Evolutionary conservation across 2,329 filamentous ascomycete genomes (phyloP), one percentile per base, ranked within the genome.

Genomic region (Phyllosticta citriasiana): DNA sequence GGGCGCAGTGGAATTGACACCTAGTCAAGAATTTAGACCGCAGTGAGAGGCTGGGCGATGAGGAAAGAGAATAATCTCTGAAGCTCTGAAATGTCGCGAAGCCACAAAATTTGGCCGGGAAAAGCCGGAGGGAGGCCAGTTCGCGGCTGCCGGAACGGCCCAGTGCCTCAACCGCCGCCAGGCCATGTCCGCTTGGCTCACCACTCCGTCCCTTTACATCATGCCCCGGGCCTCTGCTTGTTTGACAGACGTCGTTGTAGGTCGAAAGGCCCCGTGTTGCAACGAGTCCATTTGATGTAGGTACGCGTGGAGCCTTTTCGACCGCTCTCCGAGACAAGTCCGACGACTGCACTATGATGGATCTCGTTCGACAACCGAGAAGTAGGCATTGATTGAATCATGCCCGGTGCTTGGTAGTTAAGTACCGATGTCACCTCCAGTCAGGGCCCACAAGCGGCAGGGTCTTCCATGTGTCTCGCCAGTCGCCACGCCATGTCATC

Each of bases 1-100:
- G 73, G 73, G 67, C 40, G 66, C 61, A 47, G 51, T 53, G 59
- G 54, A 30, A 30, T 55, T 60, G 57, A 40, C 2, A 24, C 58
- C 58, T 53, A 4, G 27, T 47, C 40, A 47, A 47, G 40, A n/a
- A 47, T 47, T 47, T 16, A n/a, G 40, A 47, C 40, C n/a, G 14
- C 40, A 16, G 40, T 47, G 40, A 47, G 40, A n/a, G 19, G 40
- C 40, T 47, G 40, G 57, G 30, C 22, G 30, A 59, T 35, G 53
- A 51, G 33, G 26, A 19, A 53, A 60, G 30, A 54, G 35, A 52
- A 24, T 27, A 51, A 52, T 55, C 33, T 60, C 33, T 60, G 57
- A 33, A 55, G 53, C 47, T 55, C 40, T n/a, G 40, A 16, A 16
- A 47, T 5, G 40, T n/a, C 40, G 57, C 53, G 57, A 52, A 55